Conservation (phyloP, 257 asterid genomes). For the Handroanthus guayacan region DNA sequence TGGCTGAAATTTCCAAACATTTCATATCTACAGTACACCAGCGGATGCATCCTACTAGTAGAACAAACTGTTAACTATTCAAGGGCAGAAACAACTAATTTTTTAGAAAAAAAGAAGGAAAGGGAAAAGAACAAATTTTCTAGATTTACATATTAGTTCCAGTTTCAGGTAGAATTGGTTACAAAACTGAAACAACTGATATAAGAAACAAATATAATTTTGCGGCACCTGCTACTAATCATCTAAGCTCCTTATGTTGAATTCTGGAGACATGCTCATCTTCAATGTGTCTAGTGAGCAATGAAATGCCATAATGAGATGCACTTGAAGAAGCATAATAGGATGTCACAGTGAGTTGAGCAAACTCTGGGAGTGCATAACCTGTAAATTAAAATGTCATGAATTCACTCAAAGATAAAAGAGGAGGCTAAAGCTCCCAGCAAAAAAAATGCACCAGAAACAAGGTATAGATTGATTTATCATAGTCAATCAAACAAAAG, state of each 20-base stretch:
- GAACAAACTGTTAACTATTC: constrained; percentile 1
- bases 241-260: constrained; percentile 59
- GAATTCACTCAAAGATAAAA: neutral
- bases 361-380: constrained; percentile 75
- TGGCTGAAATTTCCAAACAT: neutral
- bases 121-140: neutral
- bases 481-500: neutral
- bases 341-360: constrained; percentile 81
- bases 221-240: constrained; percentile 49
- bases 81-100: neutral
- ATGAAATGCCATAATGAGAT: constrained; percentile 75
- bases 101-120: constrained; percentile 7
- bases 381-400: constrained; percentile 50
- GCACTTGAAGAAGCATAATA: constrained; percentile 87
- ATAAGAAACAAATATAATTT: constrained; percentile 18
- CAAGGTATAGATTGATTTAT: neutral
- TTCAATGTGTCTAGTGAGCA: constrained; percentile 78
- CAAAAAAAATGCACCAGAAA: neutral
- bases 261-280: constrained; percentile 55
- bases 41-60: neutral
- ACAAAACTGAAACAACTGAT: constrained; percentile 39
- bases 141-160: constrained; percentile 29
- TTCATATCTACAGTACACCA: constrained; percentile 9
- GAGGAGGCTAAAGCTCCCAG: neutral
- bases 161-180: constrained; percentile 18